Evolutionary conservation across 192 early-diverging fungal genomes (phyloP).

Genomic region (Entomortierella parvispora): DNA sequence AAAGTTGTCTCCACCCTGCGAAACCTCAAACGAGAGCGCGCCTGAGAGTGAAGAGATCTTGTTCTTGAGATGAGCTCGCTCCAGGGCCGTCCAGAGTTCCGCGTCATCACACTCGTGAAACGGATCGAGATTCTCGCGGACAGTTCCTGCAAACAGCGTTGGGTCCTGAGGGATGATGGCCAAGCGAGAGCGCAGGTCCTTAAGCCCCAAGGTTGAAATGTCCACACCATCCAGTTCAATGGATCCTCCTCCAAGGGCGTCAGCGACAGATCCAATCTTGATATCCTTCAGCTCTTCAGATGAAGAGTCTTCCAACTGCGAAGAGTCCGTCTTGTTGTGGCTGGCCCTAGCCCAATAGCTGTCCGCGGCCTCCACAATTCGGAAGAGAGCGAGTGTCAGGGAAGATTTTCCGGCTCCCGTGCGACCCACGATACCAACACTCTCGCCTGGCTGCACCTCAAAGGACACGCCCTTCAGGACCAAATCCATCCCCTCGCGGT

Average conservation of each 20-base stretch:
- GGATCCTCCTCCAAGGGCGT: constrained; percentile 17
- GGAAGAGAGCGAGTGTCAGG: constrained; percentile 70
- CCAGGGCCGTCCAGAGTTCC: constrained; percentile 62
- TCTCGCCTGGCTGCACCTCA: constrained; percentile 61
- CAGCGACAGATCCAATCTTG: background rate
- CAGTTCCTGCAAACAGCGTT: constrained; percentile 68
- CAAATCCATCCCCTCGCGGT: constrained; percentile 57
- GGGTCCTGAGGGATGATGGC: constrained; percentile 82
- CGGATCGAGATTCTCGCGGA: constrained; percentile 68
- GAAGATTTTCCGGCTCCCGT: constrained; percentile 78
- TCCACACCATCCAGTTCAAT: constrained; percentile 68
- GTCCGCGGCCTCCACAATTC: constrained; percentile 69
- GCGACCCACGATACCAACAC: constrained; percentile 67
- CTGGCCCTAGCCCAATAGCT: constrained; percentile 20
- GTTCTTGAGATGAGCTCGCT: constrained; percentile 61
- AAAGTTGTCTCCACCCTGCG: constrained; percentile 10
- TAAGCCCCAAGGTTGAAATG: constrained; percentile 63
- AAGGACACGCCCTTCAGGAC: constrained; percentile 58
- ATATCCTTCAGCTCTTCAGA: background rate
- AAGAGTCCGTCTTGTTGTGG: background rate
- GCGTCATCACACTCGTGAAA: constrained; percentile 57
- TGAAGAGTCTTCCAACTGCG: background rate
- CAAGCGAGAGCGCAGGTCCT: constrained; percentile 64
- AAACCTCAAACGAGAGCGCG: constrained; percentile 35
- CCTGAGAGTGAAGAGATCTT: constrained; percentile 47